Evolutionary conservation across 108 stramenopile species (phyloP).

Genomic region (Fistulifera solaris): DNA sequence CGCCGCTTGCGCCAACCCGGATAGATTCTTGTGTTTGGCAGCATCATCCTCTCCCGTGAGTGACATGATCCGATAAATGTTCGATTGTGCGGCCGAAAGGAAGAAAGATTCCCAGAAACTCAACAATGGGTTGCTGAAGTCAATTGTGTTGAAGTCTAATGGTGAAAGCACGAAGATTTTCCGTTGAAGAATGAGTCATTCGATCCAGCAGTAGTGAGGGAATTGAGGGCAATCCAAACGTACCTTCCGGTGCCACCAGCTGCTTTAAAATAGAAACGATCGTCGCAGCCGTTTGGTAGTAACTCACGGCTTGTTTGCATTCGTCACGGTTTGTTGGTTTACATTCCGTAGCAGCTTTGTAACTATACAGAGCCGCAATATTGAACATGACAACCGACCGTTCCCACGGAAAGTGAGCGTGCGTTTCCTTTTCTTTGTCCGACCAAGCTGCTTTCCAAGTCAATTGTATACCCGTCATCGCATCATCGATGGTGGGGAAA

Average conservation of each 20-base stretch:
- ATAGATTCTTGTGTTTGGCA: constrained; percentile 25
- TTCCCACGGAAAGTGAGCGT: constrained; percentile 33
- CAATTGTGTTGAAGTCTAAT: constrained; percentile 31
- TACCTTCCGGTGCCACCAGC: constrained; percentile 9
- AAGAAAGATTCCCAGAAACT: constrained; percentile 31
- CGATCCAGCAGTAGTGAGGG: no score
- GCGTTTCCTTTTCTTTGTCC: constrained; percentile 21
- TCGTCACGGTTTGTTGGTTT: constrained; percentile 22
- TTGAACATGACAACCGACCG: constrained; percentile 33
- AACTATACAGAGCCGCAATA: constrained; percentile 31
- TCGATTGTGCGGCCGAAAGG: constrained; percentile 31
- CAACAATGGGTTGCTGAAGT: constrained; percentile 27
- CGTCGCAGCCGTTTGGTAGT: constrained; percentile 24
- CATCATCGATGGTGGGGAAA: constrained; percentile 28
- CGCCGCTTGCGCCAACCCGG: constrained; percentile 26
- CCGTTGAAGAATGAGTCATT: background rate
- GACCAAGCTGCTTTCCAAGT: constrained; percentile 32
- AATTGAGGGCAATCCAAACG: no score
- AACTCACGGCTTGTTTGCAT: constrained; percentile 25
- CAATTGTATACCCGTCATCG: constrained; percentile 12
- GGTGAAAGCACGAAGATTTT: constrained; percentile 1
- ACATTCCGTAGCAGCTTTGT: constrained; percentile 7
- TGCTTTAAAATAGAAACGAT: constrained; percentile 16
- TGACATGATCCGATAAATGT: constrained; percentile 32
- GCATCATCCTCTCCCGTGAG: constrained; percentile 1